These are phyloP conservation scores for Heliamphora pulchella DNA, from an alignment of 179 eudicot species.

Conservation along the genomic window DNA sequence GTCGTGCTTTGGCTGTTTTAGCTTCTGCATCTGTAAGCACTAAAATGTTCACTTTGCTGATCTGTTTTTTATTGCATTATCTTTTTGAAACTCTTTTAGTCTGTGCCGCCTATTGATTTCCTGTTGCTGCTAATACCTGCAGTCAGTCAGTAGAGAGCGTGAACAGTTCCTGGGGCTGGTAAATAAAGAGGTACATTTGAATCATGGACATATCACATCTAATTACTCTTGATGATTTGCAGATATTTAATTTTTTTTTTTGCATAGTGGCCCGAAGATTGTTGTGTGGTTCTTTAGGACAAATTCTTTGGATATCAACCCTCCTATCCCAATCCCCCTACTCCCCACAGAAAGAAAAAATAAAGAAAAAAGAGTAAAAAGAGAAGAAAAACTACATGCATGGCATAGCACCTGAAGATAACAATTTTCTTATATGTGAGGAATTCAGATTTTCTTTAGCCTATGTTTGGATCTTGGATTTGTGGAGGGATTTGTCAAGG, in stretches of 20 bases:
- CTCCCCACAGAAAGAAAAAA: neutral
- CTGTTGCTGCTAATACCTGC: conserved; percentile 30
- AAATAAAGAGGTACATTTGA: conserved; percentile 64
- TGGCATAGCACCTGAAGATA: neutral
- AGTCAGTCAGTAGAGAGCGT: conserved; percentile 93
- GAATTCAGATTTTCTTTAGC: neutral
- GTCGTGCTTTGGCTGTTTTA: conserved; percentile 85
- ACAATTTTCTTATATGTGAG: neutral
- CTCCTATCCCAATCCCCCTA: neutral
- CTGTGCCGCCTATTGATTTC: neutral
- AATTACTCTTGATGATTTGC: neutral
- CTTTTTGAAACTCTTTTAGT: neutral
- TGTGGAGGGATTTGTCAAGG: too few species aligned
- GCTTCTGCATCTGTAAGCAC: conserved; percentile 87
- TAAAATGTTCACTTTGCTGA: conserved; percentile 10
- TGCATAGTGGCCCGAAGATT: neutral
- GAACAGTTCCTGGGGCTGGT: conserved; percentile 89
- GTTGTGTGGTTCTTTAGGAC: neutral
- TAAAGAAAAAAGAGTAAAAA: neutral
- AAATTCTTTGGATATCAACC: neutral
- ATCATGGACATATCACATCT: neutral
- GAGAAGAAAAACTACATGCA: neutral
- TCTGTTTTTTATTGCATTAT: neutral
- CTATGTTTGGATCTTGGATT: too few species aligned
- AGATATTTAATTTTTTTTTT: neutral